phyloP scores from a whole-genome alignment of 257 asterid genomes.

The Ocimum tenuiflorum region DNA sequence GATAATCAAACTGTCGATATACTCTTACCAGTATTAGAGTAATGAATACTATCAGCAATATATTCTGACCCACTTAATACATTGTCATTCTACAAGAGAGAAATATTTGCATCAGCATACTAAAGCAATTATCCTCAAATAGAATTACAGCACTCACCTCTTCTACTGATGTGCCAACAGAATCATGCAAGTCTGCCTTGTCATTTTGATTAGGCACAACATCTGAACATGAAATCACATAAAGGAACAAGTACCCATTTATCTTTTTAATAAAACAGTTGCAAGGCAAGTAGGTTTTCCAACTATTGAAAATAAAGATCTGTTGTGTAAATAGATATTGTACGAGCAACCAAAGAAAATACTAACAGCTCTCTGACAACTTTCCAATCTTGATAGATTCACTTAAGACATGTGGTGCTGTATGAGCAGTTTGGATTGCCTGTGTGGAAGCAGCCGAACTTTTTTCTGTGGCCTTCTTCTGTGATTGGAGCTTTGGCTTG shows the following conservation, averaged over 20 bases:
- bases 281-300: background rate
- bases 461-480: slow-evolving; percentile 31
- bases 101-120: slow-evolving; percentile 17
- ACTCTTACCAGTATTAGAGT: slow-evolving; percentile 27
- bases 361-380: slow-evolving; percentile 29
- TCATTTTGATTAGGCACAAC: slow-evolving; percentile 22
- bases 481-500: slow-evolving; percentile 39
- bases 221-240: slow-evolving; percentile 25
- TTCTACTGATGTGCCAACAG: slow-evolving; percentile 31
- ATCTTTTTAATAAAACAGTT: background rate
- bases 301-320: background rate
- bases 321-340: background rate
- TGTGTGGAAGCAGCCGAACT: slow-evolving; percentile 29
- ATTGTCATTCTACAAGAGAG: slow-evolving; percentile 40
- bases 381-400: slow-evolving; percentile 19
- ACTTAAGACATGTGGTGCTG: slow-evolving; percentile 5
- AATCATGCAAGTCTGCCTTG: slow-evolving; percentile 28
- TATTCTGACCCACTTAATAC: slow-evolving; percentile 37
- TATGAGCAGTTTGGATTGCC: slow-evolving; percentile 24
- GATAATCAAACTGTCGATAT: background rate
- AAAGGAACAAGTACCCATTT: background rate
- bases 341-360: background rate
- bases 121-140: background rate
- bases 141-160: slow-evolving; percentile 35
- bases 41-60: slow-evolving; percentile 38